phyloP scores from a whole-genome alignment of 331 rosid species.

The Quercus tomentella region DNA sequence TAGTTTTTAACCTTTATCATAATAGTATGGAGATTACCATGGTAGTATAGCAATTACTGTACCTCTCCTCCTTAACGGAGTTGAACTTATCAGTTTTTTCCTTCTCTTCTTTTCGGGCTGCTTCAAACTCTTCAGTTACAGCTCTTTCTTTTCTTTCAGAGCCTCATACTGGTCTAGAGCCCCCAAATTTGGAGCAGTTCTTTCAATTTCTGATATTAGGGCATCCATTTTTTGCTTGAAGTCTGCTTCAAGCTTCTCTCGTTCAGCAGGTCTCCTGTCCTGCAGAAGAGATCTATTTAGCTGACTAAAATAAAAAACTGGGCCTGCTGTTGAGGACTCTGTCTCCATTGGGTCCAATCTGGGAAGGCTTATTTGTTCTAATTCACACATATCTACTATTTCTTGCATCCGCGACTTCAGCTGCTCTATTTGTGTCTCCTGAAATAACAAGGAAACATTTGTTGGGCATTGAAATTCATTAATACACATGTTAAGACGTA shows the following conservation, averaged over 20 bases:
- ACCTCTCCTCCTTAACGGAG: constrained; percentile 82
- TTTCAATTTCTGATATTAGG: constrained; percentile 75
- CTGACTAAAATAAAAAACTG: constrained; percentile 64
- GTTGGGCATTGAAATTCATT: constrained; percentile 24
- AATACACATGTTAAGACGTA: not conserved
- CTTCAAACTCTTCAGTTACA: constrained; percentile 80
- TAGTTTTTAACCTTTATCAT: not conserved
- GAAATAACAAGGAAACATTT: constrained; percentile 22
- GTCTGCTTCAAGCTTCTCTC: constrained; percentile 72
- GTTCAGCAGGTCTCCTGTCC: constrained; percentile 61
- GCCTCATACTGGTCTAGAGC: constrained; percentile 97
- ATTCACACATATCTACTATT: constrained; percentile 80
- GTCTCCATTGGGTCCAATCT: constrained; percentile 82
- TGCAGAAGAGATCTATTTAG: constrained; percentile 54
- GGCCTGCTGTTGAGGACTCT: constrained; percentile 59
- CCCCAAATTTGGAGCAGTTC: constrained; percentile 96
- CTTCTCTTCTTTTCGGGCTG: constrained; percentile 82
- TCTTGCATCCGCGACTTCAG: constrained; percentile 70
- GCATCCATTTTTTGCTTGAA: constrained; percentile 75
- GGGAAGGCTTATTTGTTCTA: constrained; percentile 80
- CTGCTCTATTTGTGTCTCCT: constrained; percentile 85
- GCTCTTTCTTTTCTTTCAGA: constrained; percentile 75
- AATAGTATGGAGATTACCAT: not conserved
- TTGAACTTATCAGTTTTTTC: constrained; percentile 68
- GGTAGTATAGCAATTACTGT: constrained; percentile 14